Base-by-base conservation (phyloP, 2,329 filamentous ascomycete genomes). In the Dactylellina drechsleri region DNA sequence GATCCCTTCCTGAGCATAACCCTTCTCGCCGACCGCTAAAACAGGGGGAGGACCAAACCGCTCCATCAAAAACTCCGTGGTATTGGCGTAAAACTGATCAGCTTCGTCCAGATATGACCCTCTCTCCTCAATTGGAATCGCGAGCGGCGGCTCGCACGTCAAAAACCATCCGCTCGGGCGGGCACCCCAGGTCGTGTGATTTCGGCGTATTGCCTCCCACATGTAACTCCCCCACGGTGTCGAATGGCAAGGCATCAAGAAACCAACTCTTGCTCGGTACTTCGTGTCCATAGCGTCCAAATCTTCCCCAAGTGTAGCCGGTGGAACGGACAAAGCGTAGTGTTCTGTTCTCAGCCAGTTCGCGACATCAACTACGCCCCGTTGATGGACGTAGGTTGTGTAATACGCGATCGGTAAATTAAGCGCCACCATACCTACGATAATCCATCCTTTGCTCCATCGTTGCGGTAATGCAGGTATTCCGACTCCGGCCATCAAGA, bases 161-260 rank as follows among this genome's bases (percentile, higher is more conserved):
- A 66, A 41, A 45, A 65, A 66, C 47, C 57, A 20, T 6, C 83
- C 78, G 4, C 0, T 93, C 4, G 12, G 20, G 15, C 18, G 23
- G 16, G 12, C 8, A 6, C 10, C 85, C 1, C 81, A 81, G 0
- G 87, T 87, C 79, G 90, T 45, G 10, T n/a, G 31, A 16, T 61
- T 52, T 18, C 20, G 66, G 41, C 59, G 20, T 7, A 20, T 45
- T 13, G 72, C 72, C 10, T 76, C 60, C 72, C 96, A 85, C 45
- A 98, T 86, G 91, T 15, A 91, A 93, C 79, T 93, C 91, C 94
- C 95, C 98, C 1, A 68, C 15, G 95, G 94, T 0, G 94, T 98
- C 77, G 91, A 92, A 84, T 99, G 95, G 83, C 95, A 99, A 8
- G 95, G 95, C 86, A 93, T 96, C 23, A 99, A 86, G 83, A 98